These are phyloP conservation scores for Hemerocallis citrina DNA, from an alignment of 106 monocot species.

Conservation along the genomic window DNA sequence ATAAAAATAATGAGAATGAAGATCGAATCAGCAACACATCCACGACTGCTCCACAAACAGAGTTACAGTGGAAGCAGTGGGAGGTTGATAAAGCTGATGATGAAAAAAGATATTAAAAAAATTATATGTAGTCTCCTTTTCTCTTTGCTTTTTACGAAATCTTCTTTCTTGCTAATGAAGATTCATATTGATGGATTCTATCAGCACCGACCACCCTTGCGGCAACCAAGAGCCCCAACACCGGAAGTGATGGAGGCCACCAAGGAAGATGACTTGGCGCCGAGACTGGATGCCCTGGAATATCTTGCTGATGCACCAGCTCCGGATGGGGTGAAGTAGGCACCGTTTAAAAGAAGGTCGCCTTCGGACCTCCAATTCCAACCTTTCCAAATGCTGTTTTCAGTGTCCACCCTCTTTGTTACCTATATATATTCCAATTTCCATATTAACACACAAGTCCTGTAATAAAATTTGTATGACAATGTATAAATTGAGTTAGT, in stretches of 20 bases:
- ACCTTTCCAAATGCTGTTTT: conserved; percentile 12
- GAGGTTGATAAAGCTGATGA: conserved; percentile 25
- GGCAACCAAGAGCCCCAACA: conserved; percentile 32
- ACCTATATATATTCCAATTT: conserved; percentile 12
- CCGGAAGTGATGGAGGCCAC: conserved; percentile 40
- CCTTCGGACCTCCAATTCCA: conserved; percentile 56
- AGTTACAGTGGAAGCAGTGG: conserved; percentile 21
- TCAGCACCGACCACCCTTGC: conserved; percentile 19
- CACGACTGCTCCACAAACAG: conserved; percentile 20
- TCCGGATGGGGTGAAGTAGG: conserved; percentile 54
- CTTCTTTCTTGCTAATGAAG: no score
- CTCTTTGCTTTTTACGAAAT: no score
- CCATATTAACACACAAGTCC: no score
- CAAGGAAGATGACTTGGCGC: conserved; percentile 60
- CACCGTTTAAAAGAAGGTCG: conserved; percentile 39
- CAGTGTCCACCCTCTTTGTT: conserved; percentile 32
- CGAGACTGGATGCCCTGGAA: conserved; percentile 56
- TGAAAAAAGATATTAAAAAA: no score
- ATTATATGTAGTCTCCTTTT: no score
- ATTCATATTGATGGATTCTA: neutral
- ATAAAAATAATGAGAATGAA: neutral
- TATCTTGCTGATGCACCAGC: conserved; percentile 46
- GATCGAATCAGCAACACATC: conserved; percentile 39
- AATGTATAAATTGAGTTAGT: no score
- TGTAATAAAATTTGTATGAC: no score